phyloP scores from a whole-genome alignment of 2,329 filamentous ascomycete genomes.

The Fonsecaea monophora region DNA sequence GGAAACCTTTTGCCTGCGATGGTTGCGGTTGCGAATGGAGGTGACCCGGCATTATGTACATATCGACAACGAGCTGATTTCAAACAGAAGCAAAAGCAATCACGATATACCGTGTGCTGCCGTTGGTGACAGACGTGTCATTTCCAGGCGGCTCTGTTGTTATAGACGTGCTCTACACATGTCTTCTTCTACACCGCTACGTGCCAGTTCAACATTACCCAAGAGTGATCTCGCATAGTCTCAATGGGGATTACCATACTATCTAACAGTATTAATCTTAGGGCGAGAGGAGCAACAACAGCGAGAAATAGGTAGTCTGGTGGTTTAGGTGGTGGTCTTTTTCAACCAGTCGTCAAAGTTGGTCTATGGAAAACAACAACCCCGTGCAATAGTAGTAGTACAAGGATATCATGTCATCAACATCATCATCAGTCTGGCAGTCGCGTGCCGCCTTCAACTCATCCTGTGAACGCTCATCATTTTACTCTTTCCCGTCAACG shows the following conservation, averaged over 20 bases:
- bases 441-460: neutral
- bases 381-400: conserved; percentile 17
- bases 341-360: conserved; percentile 10
- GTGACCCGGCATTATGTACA: neutral
- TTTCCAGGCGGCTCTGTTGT: no score
- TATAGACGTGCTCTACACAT: no score
- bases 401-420: conserved; percentile 29
- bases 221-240: no score
- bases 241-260: no score
- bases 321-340: neutral
- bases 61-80: conserved; percentile 1
- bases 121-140: no score
- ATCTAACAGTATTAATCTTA: neutral
- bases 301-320: neutral
- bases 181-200: no score
- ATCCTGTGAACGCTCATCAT: neutral
- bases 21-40: neutral
- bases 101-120: neutral
- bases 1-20: neutral
- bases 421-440: conserved; percentile 1
- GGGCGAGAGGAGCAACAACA: neutral
- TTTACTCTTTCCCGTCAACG: no score
- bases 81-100: neutral
- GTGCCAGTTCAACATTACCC: no score
- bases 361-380: neutral